phyloP scores from a whole-genome alignment of 176 grass and related monocot species.

The Guadua angustifolia region DNA sequence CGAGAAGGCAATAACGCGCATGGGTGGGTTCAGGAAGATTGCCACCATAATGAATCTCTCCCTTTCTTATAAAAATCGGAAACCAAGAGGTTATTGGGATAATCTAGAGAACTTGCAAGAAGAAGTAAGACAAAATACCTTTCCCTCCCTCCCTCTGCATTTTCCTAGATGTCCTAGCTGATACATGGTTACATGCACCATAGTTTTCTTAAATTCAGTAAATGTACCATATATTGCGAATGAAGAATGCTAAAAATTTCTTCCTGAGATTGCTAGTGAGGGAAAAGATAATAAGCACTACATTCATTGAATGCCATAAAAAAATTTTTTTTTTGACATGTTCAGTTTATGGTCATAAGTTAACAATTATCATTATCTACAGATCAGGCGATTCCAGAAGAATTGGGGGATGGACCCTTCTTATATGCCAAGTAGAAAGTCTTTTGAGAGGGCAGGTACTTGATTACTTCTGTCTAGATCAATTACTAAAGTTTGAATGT shows the following conservation, averaged over 20 bases:
- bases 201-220: neutral
- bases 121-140: slow-evolving; percentile 59
- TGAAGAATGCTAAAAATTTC: neutral
- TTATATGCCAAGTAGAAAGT: slow-evolving; percentile 93
- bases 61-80: slow-evolving; percentile 85
- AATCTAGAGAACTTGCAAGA: slow-evolving; percentile 94
- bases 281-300: neutral
- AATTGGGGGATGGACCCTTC: slow-evolving; percentile 89
- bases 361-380: slow-evolving; percentile 32
- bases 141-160: neutral
- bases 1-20: slow-evolving; percentile 94
- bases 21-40: slow-evolving; percentile 92
- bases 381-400: slow-evolving; percentile 86
- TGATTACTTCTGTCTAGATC: slow-evolving; percentile 12
- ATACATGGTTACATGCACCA: neutral
- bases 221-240: neutral
- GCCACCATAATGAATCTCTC: slow-evolving; percentile 80
- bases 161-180: neutral
- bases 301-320: neutral
- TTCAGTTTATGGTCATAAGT: neutral
- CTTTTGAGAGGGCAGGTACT: slow-evolving; percentile 92
- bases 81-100: slow-evolving; percentile 97
- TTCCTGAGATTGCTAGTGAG: neutral
- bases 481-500: neutral
- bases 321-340: slow-evolving; percentile 20